phyloP scores from a whole-genome alignment of 1,284 basidiomycete species.

The Ganoderma lucidum region DNA sequence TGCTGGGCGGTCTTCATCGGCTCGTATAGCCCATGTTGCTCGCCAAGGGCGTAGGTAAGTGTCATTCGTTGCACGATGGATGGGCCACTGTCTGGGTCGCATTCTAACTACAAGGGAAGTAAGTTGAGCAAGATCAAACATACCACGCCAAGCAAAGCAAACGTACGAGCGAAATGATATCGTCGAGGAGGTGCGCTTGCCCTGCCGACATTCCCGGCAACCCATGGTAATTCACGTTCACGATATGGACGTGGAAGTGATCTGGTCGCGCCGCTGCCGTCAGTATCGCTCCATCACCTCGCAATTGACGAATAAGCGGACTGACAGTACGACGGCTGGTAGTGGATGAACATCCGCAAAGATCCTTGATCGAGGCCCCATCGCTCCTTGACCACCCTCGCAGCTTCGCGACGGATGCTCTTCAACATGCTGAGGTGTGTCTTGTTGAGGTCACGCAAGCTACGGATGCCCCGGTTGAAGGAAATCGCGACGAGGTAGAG shows the following conservation, averaged over 20 bases:
- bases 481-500: constrained; percentile 83
- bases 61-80: constrained; percentile 75
- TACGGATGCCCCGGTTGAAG: constrained; percentile 62
- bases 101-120: constrained; percentile 64
- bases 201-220: constrained; percentile 83
- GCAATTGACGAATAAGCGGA: constrained; percentile 19
- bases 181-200: constrained; percentile 93
- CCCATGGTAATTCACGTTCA: constrained; percentile 75
- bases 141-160: constrained; percentile 26
- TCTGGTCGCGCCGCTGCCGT: constrained; percentile 56
- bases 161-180: constrained; percentile 83
- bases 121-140: no score
- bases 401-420: constrained; percentile 67
- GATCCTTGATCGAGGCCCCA: constrained; percentile 69
- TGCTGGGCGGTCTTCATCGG: constrained; percentile 50
- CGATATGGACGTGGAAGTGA: constrained; percentile 96
- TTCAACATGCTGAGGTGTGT: constrained; percentile 76
- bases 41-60: constrained; percentile 84
- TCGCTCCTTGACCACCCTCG: constrained; percentile 58
- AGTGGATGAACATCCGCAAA: constrained; percentile 89
- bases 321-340: constrained; percentile 96
- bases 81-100: constrained; percentile 52
- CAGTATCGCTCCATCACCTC: neutral
- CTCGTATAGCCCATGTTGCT: constrained; percentile 77
- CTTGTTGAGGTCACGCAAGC: constrained; percentile 74